A percentile compares a stretch with the other conserved stretches of the same genome.
phyloP scores from a whole-genome alignment of 257 asterid species.

The Nemophila menziesii region DNA sequence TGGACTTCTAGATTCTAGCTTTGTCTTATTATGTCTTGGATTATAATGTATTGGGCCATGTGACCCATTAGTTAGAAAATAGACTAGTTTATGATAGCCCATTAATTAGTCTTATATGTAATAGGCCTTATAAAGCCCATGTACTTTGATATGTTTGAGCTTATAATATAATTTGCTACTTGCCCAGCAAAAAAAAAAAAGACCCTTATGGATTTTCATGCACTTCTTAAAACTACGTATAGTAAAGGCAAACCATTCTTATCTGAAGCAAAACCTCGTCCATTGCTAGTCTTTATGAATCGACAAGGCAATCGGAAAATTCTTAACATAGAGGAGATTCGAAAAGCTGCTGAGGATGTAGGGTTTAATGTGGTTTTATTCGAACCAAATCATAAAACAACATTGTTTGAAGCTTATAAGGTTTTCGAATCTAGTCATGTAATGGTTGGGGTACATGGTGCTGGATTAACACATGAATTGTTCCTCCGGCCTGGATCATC shows the following conservation, averaged over 20 bases:
- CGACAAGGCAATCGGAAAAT: conserved; percentile 69
- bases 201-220: conserved; percentile 45
- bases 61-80: no score
- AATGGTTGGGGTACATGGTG: conserved; percentile 89
- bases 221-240: conserved; percentile 22
- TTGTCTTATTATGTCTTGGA: no score
- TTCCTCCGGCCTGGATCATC: conserved; percentile 71
- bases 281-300: conserved; percentile 5
- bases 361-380: conserved; percentile 61
- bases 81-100: no score
- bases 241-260: background rate
- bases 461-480: conserved; percentile 88
- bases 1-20: no score
- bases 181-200: no score
- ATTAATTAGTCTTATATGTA: no score
- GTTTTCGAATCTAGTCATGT: conserved; percentile 73
- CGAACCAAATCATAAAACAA: conserved; percentile 50
- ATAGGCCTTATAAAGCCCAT: no score
- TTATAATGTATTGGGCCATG: no score
- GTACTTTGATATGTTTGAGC: no score
- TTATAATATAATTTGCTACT: no score
- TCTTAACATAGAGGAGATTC: conserved; percentile 41
- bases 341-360: conserved; percentile 32
- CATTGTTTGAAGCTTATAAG: conserved; percentile 49
- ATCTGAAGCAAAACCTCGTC: background rate